phyloP scores from a whole-genome alignment of 345 rosid species.

The Ceriops decandra region DNA sequence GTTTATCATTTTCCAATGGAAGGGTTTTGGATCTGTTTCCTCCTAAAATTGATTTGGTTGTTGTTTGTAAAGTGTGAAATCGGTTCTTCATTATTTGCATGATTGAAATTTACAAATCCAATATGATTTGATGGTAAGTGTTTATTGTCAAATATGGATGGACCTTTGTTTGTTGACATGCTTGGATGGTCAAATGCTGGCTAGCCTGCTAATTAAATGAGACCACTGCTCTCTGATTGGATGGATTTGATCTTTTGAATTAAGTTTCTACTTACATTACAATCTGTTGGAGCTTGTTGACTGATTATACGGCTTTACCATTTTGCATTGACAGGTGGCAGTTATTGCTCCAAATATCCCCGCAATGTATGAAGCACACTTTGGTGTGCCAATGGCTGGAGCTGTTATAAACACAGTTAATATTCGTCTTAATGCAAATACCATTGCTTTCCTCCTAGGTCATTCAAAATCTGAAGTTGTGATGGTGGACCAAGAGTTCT shows the following conservation, averaged over 20 bases:
- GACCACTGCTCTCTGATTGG: too few species aligned
- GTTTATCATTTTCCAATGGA: too few species aligned
- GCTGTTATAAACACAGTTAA: conserved; percentile 77
- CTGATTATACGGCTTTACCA: neutral
- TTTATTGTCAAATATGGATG: too few species aligned
- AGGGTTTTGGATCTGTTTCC: too few species aligned
- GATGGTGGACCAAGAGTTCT: conserved; percentile 87
- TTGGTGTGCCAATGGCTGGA: conserved; percentile 91
- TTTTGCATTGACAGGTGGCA: conserved; percentile 54
- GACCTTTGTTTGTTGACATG: neutral
- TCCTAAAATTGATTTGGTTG: too few species aligned
- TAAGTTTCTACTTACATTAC: neutral
- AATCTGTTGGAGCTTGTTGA: neutral
- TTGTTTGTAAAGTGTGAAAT: too few species aligned
- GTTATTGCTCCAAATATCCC: conserved; percentile 83
- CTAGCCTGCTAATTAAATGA: too few species aligned
- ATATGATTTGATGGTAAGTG: too few species aligned
- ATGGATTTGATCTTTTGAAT: neutral
- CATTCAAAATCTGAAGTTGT: conserved; percentile 63
- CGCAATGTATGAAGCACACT: conserved; percentile 82
- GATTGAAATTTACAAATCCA: too few species aligned
- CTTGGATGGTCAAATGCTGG: neutral
- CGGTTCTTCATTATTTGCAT: too few species aligned
- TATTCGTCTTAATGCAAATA: conserved; percentile 69
- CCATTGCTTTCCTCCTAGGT: conserved; percentile 73